Evolutionary conservation across 1,284 basidiomycete species (phyloP).

Genomic region (Trichosporon inkin): DNA sequence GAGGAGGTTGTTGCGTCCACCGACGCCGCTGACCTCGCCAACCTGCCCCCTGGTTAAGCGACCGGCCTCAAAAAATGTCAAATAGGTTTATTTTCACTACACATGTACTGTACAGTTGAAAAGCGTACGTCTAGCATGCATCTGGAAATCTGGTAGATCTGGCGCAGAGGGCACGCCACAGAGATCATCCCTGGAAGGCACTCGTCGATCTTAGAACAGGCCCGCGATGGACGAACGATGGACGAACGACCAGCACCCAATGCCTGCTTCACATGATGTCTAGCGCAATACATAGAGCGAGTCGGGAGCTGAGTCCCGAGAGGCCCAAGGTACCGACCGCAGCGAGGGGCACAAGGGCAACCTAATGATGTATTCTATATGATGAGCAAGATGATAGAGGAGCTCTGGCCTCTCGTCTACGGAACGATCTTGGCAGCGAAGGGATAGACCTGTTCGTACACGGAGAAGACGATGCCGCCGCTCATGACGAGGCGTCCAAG

Average conservation of each 20-base stretch:
- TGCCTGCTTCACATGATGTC: too few species aligned
- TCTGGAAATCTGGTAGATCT: slow-evolving; percentile 4
- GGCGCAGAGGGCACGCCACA: too few species aligned
- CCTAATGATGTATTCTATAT: background rate
- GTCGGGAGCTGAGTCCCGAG: too few species aligned
- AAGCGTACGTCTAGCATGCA: slow-evolving; percentile 9
- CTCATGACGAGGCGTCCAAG: slow-evolving; percentile 77
- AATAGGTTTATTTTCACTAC: background rate
- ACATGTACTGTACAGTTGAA: slow-evolving; percentile 1
- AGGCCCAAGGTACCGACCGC: too few species aligned
- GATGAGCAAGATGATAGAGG: background rate
- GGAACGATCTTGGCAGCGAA: slow-evolving; percentile 24
- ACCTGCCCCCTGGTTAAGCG: slow-evolving; percentile 79
- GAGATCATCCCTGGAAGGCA: too few species aligned
- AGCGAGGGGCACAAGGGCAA: background rate
- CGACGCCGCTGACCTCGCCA: slow-evolving; percentile 69
- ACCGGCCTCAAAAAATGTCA: slow-evolving; percentile 1
- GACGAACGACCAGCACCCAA: too few species aligned
- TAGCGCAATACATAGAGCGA: too few species aligned
- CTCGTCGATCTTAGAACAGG: too few species aligned
- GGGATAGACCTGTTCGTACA: slow-evolving; percentile 64
- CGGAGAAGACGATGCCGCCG: slow-evolving; percentile 91
- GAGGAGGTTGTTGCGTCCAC: slow-evolving; percentile 54
- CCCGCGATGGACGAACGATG: too few species aligned
- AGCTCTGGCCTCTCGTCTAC: background rate